These are phyloP conservation scores for Ajuga reptans DNA, from an alignment of 305 asterid genomes.

Conservation along the genomic window DNA sequence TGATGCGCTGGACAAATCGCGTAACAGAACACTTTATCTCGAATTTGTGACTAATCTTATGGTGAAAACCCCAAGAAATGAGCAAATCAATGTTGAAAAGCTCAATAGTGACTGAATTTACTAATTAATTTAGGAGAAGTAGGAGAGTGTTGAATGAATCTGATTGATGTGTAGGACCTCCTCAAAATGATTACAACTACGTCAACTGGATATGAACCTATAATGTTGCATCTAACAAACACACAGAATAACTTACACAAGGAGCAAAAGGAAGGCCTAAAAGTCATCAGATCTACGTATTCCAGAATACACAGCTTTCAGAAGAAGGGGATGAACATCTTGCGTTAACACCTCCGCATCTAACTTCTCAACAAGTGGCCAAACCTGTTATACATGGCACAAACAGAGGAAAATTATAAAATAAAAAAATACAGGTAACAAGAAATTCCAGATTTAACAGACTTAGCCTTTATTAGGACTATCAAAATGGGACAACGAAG, in stretches of 20 bases:
- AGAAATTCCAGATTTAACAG: neutral
- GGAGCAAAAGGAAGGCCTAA: slow-evolving; percentile 13
- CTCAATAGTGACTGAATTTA: too few relatives aligned
- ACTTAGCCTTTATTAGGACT: too few relatives aligned
- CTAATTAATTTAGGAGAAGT: neutral
- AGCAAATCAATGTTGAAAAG: too few relatives aligned
- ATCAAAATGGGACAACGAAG: too few relatives aligned
- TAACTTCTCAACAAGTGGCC: slow-evolving; percentile 72
- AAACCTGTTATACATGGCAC: slow-evolving; percentile 45
- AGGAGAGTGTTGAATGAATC: neutral
- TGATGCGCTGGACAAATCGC: too few relatives aligned
- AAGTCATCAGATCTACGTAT: slow-evolving; percentile 48
- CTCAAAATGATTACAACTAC: neutral
- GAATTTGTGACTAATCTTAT: too few relatives aligned
- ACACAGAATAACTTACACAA: neutral
- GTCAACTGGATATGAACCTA: neutral
- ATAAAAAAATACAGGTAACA: neutral
- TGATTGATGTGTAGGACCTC: neutral
- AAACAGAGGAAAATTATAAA: slow-evolving; percentile 6
- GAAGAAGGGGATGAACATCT: slow-evolving; percentile 71
- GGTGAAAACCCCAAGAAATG: too few relatives aligned
- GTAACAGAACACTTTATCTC: too few relatives aligned
- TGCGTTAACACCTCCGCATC: slow-evolving; percentile 70
- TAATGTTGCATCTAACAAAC: neutral
- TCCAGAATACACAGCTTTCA: slow-evolving; percentile 67